A percentile compares a stretch with the other conserved stretches of the same genome.
Conservation (phyloP, 306 rosid genomes). For the Pyrus communis region DNA sequence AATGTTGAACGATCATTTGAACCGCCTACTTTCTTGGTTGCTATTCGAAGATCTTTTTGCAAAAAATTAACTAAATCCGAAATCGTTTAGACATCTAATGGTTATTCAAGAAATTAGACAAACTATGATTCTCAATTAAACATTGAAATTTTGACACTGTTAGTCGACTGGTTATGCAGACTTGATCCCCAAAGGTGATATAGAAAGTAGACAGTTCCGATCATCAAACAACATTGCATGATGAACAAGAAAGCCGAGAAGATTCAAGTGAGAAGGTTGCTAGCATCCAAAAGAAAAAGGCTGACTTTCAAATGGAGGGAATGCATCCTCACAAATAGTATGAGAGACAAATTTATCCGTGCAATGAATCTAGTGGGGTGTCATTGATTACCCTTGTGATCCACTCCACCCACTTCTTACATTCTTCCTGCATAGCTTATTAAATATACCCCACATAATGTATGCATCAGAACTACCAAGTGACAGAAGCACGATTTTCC, state of each 20-base stretch:
- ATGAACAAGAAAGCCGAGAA: too few species aligned
- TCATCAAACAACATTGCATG: too few species aligned
- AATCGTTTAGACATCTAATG: background rate
- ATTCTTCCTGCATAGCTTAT: background rate
- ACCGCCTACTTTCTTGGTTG: too few species aligned
- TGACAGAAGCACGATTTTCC: background rate
- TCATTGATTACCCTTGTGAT: constrained; percentile 29
- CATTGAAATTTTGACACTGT: too few species aligned
- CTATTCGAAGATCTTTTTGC: too few species aligned
- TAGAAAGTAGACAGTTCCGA: too few species aligned
- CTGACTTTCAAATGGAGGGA: background rate
- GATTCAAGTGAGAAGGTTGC: background rate
- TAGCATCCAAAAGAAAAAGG: too few species aligned
- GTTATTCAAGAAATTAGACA: background rate
- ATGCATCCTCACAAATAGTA: background rate
- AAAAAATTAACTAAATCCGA: too few species aligned
- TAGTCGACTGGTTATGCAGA: too few species aligned
- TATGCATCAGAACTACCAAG: background rate
- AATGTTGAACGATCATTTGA: too few species aligned
- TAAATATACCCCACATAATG: background rate
- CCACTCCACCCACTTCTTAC: constrained; percentile 16
- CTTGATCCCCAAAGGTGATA: too few species aligned
- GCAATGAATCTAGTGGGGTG: constrained; percentile 15
- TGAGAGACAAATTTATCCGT: background rate
- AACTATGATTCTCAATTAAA: background rate